Base-by-base conservation (phyloP, 202 grass and related monocot species). In the Panicum virgatum region DNA sequence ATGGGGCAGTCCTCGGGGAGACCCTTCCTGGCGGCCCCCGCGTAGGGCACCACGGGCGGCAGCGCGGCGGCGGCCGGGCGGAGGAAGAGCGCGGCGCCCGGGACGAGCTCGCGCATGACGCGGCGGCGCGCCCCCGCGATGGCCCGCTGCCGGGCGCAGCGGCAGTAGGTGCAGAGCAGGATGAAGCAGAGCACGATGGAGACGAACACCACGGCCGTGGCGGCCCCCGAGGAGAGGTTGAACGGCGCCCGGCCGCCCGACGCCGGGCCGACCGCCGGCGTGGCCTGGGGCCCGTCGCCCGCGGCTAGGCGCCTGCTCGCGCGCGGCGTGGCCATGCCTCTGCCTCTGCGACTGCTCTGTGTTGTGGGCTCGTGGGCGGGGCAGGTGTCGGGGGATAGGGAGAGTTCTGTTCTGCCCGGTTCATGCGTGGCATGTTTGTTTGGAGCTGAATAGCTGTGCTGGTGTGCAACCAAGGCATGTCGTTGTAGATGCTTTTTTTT, bases 131-230 rank as follows among this genome's bases (percentile, higher is more conserved):
- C 68, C 8, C 25, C 56, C 12, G 77, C 53, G 16, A 82, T 62
- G 67, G 84, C 65, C 7, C 82, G 72, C 73, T 83, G 84, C 48
- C 80, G 72, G n/a, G 82, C 71, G 80, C 83, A 89, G 84, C 83
- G 76, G 77, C 84, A 91, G 81, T 91, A 94, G 76, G 82, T 80
- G 85, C 92, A 91, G 61, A 94, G 83, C 37, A 94, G 73, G 73
- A 94, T 84, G 86, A 91, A 91, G 88, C 77, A 88, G 66, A 89
- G 67, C 30, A 91, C 0, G 73, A 85, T 77, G 77, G 86, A 89
- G 67, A 80, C 65, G 82, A 94, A 91, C 61, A 89, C 76, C 77
- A 91, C 68, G 40, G 70, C 80, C 19, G 92, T 87, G 12, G 80
- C 53, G 36, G 82, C 76, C 13, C 66, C 34, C 9, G 89, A 84